Conservation (phyloP, 2,329 filamentous ascomycete genomes). For the Colletotrichum costaricense region DNA sequence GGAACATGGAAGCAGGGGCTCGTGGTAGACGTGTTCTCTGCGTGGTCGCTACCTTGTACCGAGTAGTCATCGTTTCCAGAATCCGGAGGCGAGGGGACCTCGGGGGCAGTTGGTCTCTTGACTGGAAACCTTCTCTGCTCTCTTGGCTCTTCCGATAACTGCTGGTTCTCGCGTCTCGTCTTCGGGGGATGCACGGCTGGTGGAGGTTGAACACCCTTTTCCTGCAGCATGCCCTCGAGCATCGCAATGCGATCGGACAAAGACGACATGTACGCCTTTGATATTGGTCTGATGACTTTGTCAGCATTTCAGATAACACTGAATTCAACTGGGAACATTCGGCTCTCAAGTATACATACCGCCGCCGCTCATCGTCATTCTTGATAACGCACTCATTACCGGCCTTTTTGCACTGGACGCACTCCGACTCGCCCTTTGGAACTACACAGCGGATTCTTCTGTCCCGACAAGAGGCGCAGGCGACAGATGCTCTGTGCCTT, state of each 20-base stretch:
- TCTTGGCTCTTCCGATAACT: conserved; percentile 37
- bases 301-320: conserved; percentile 21
- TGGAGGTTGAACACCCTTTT: conserved; percentile 60
- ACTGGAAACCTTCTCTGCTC: conserved; percentile 16
- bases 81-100: conserved; percentile 45
- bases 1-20: conserved; percentile 39
- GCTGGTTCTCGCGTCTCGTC: conserved; percentile 53
- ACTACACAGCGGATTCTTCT: conserved; percentile 63
- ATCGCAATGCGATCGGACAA: conserved; percentile 64
- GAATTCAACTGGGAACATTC: not conserved
- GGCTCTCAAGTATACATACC: conserved; percentile 48
- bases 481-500: conserved; percentile 63
- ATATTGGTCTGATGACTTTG: conserved; percentile 59
- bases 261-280: conserved; percentile 68
- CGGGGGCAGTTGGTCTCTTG: conserved; percentile 35
- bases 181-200: conserved; percentile 65
- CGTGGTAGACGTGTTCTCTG: not conserved
- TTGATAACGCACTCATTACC: conserved; percentile 65
- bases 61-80: conserved; percentile 47
- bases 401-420: conserved; percentile 63
- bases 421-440: conserved; percentile 60
- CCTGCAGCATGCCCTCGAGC: conserved; percentile 62
- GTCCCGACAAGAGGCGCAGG: conserved; percentile 65
- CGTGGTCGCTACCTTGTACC: conserved; percentile 41
- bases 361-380: conserved; percentile 66